phyloP scores from a whole-genome alignment of 2,329 filamentous ascomycete species.

The Raffaelea deltoideospora region DNA sequence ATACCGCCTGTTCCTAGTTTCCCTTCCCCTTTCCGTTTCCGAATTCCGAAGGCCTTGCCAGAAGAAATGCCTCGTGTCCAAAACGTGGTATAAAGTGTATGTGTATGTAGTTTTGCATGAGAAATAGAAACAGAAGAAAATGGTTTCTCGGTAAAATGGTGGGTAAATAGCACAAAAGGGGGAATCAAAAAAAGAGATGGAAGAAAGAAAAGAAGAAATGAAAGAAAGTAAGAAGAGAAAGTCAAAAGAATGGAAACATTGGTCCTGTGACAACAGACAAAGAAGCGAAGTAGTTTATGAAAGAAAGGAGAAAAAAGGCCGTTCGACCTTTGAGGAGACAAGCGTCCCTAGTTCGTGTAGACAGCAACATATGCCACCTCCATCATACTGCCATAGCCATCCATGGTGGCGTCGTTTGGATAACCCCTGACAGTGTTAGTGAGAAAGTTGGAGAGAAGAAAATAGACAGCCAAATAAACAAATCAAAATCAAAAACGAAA shows the following conservation, averaged over 20 bases:
- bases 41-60: too few species aligned
- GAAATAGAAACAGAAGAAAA: neutral
- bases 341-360: conserved; percentile 7
- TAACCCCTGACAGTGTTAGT: conserved; percentile 20
- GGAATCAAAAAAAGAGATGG: neutral
- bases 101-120: too few species aligned
- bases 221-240: conserved; percentile 1
- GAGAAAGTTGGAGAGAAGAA: neutral
- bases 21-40: too few species aligned
- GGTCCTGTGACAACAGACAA: too few species aligned
- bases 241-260: neutral
- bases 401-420: conserved; percentile 19
- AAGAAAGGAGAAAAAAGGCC: neutral
- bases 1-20: too few species aligned
- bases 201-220: neutral
- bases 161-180: neutral
- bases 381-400: conserved; percentile 14
- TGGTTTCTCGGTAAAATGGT: neutral
- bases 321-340: neutral
- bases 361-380: conserved; percentile 15
- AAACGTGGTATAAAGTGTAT: neutral
- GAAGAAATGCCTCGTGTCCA: too few species aligned
- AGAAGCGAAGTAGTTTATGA: neutral
- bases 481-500: too few species aligned
- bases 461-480: too few species aligned